A percentile compares a stretch with the other conserved stretches of the same genome.
Evolutionary conservation across 1,284 basidiomycete species (phyloP).

Genomic region (Boletus sp.): DNA sequence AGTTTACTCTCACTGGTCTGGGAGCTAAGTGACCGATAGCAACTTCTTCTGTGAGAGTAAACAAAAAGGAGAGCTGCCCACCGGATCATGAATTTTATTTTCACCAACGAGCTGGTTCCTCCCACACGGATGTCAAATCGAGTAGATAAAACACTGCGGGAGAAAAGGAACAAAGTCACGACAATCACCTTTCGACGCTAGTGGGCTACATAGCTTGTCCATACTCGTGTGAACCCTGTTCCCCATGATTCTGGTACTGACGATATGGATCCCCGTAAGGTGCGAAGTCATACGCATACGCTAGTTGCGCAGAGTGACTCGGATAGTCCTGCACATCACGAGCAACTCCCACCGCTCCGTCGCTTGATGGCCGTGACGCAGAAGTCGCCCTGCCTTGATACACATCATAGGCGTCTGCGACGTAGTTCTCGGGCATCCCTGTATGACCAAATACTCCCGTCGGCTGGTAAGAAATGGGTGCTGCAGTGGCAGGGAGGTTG

Average conservation of each 20-base stretch:
- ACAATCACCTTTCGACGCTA: slow-evolving; percentile 16
- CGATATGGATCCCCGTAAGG: slow-evolving; percentile 29
- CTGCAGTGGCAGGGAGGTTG: slow-evolving; percentile 52
- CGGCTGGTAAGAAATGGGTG: slow-evolving; percentile 48
- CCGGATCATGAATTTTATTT: not conserved
- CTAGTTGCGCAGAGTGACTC: slow-evolving; percentile 26
- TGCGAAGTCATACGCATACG: slow-evolving; percentile 29
- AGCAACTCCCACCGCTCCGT: slow-evolving; percentile 22
- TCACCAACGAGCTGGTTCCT: slow-evolving; percentile 3
- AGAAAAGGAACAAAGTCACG: slow-evolving; percentile 18
- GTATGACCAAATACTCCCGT: slow-evolving; percentile 21
- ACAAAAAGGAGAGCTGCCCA: not conserved
- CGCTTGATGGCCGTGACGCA: slow-evolving; percentile 20
- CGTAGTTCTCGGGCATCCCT: slow-evolving; percentile 35
- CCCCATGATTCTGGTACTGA: slow-evolving; percentile 31
- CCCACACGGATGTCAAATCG: slow-evolving; percentile 24
- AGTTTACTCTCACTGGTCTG: not conserved
- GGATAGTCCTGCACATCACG: slow-evolving; percentile 38
- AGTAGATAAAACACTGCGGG: slow-evolving; percentile 28
- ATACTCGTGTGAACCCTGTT: slow-evolving; percentile 29
- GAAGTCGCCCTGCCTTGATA: slow-evolving; percentile 47
- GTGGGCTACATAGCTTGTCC: slow-evolving; percentile 33
- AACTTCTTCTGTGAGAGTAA: not conserved
- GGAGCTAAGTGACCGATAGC: not conserved
- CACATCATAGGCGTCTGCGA: slow-evolving; percentile 44